Conservation (phyloP, 371 early-diverging fungal genomes). For the Rhizopus stolonifer region DNA sequence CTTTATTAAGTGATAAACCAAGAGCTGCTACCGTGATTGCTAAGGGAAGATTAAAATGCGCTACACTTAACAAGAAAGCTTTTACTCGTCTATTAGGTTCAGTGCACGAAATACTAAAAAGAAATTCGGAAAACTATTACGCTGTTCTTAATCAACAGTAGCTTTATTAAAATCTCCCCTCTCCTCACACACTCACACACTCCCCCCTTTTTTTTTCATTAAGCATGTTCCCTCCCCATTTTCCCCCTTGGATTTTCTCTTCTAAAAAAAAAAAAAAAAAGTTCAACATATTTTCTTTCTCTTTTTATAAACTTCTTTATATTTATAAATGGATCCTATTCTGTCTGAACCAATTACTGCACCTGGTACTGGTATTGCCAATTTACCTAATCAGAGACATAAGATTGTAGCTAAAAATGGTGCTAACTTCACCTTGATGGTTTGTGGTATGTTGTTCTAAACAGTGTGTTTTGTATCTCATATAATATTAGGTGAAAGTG, state of each 20-base stretch:
- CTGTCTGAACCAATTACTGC: conserved; percentile 53
- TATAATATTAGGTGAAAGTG: conserved; percentile 47
- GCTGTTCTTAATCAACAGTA: conserved; percentile 25
- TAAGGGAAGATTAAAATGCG: conserved; percentile 86
- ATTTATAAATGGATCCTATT: not conserved
- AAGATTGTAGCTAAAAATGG: conserved; percentile 94
- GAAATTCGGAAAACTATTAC: conserved; percentile 84
- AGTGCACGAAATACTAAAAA: conserved; percentile 80
- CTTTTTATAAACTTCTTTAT: conserved; percentile 2
- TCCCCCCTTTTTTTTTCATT: not conserved
- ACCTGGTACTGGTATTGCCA: conserved; percentile 93
- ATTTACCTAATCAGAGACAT: conserved; percentile 97
- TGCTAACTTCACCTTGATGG: conserved; percentile 94
- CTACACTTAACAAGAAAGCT: conserved; percentile 87
- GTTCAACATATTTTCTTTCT: conserved; percentile 3
- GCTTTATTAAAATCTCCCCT: no score
- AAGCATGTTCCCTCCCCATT: not conserved
- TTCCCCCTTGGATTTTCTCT: not conserved
- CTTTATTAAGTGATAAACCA: conserved; percentile 87
- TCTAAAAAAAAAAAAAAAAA: not conserved
- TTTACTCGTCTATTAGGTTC: conserved; percentile 94
- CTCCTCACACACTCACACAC: conserved; percentile 1
- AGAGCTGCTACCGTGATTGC: conserved; percentile 91
- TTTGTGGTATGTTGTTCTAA: conserved; percentile 94
- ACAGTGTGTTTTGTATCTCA: no score